A percentile compares a stretch with the other conserved stretches of the same genome.
Conservation (phyloP, 768 basidiomycete species). For the Leccinum uliginosum region DNA sequence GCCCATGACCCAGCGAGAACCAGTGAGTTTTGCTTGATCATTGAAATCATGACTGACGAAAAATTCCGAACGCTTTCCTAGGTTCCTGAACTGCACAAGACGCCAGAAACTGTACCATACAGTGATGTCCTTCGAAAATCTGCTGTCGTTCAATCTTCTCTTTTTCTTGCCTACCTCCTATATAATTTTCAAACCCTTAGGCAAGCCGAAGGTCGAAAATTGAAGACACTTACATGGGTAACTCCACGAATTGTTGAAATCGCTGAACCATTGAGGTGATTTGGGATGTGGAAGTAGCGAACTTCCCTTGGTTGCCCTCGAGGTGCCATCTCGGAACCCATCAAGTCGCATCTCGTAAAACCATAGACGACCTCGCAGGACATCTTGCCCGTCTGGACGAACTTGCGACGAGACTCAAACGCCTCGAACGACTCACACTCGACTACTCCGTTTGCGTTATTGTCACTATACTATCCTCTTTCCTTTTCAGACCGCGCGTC, state of each 20-base stretch:
- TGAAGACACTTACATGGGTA: constrained; percentile 55
- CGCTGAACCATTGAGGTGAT: constrained; percentile 41
- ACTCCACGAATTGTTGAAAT: constrained; percentile 55
- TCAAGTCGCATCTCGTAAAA: too few relatives aligned
- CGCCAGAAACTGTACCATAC: constrained; percentile 20
- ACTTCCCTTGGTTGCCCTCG: too few relatives aligned
- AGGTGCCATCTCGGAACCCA: too few relatives aligned
- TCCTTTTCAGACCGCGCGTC: too few relatives aligned
- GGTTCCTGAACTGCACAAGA: constrained; percentile 18
- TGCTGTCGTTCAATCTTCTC: constrained; percentile 19
- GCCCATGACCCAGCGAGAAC: constrained; percentile 17
- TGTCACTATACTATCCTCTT: too few relatives aligned
- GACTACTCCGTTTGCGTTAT: too few relatives aligned
- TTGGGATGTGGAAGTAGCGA: too few relatives aligned
- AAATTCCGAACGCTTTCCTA: constrained; percentile 6
- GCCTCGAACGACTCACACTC: too few relatives aligned
- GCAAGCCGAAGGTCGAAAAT: constrained; percentile 12
- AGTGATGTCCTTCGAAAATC: constrained; percentile 21
- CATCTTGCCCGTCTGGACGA: too few relatives aligned
- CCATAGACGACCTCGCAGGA: too few relatives aligned
- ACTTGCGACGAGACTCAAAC: too few relatives aligned
- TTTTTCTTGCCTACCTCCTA: constrained; percentile 1
- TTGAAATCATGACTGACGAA: too few relatives aligned
- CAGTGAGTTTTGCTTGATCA: constrained; percentile 12
- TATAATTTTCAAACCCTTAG: constrained; percentile 11